A percentile compares a stretch with the other conserved stretches of the same genome.
These are phyloP conservation scores for Lactuca sativa DNA, from an alignment of 129 eudicot species.

Conservation along the genomic window DNA sequence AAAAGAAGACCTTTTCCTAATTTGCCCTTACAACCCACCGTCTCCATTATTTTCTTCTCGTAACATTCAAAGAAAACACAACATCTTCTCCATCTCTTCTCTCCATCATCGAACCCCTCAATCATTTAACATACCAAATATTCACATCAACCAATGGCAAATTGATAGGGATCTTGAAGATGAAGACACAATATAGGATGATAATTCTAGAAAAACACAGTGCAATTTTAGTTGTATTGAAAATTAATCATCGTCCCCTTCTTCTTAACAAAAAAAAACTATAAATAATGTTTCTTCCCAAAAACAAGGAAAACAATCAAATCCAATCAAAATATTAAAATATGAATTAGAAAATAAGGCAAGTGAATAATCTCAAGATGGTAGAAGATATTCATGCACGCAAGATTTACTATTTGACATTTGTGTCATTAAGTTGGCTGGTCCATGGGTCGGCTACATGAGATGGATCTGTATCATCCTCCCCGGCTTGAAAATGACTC, in stretches of 20 bases:
- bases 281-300: background rate
- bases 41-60: too few species aligned
- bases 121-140: too few species aligned
- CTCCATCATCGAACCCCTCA: too few species aligned
- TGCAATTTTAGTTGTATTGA: background rate
- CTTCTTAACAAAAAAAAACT: background rate
- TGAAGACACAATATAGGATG: constrained; percentile 1
- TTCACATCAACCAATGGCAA: background rate
- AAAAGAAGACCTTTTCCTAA: too few species aligned
- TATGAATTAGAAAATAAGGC: background rate
- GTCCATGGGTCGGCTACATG: background rate
- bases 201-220: background rate
- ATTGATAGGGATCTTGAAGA: background rate
- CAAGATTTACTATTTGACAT: background rate
- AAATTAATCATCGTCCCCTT: background rate
- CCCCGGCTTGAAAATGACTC: too few species aligned
- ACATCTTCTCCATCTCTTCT: too few species aligned
- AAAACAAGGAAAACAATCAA: too few species aligned
- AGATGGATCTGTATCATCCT: background rate
- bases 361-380: background rate
- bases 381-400: too few species aligned
- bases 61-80: too few species aligned
- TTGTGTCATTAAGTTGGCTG: background rate
- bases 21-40: too few species aligned
- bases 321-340: too few species aligned